Conservation (phyloP, 495 filamentous ascomycete species). For the Thozetella sp. region DNA sequence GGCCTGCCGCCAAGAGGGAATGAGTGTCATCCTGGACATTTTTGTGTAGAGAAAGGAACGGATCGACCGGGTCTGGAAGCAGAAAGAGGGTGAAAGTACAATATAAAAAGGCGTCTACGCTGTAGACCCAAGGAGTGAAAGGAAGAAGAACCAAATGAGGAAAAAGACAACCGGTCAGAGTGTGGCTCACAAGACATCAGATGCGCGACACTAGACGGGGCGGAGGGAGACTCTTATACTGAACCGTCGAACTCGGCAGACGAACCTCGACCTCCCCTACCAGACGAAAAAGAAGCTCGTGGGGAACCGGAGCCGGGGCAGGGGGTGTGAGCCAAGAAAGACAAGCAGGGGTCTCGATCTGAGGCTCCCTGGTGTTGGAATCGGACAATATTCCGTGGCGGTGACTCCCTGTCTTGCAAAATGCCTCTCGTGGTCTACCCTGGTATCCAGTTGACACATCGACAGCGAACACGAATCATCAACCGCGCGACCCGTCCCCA, state of each 20-base stretch:
- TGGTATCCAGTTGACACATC: background rate
- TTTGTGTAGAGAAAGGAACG: background rate
- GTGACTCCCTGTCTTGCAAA: background rate
- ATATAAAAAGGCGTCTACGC: constrained; percentile 7
- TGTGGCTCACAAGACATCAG: constrained; percentile 7
- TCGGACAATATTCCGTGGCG: background rate
- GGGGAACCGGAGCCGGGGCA: background rate
- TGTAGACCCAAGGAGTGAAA: constrained; percentile 4
- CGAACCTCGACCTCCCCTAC: no score
- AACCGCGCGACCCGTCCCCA: no score
- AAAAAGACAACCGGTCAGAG: background rate
- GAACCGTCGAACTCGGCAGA: no score
- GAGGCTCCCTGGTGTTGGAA: background rate
- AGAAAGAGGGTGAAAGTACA: constrained; percentile 6
- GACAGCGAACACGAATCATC: no score
- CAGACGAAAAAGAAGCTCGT: background rate
- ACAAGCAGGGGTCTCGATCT: background rate
- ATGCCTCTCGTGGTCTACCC: background rate
- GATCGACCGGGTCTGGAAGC: background rate
- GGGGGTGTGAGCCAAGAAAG: background rate
- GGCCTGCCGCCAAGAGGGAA: constrained; percentile 18
- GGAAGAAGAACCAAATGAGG: background rate
- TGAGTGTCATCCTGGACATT: constrained; percentile 10
- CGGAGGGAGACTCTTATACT: no score
- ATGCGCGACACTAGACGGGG: constrained; percentile 1